These are phyloP conservation scores for Backusella circina DNA, from an alignment of 192 early-diverging fungal genomes.

Conservation along the genomic window DNA sequence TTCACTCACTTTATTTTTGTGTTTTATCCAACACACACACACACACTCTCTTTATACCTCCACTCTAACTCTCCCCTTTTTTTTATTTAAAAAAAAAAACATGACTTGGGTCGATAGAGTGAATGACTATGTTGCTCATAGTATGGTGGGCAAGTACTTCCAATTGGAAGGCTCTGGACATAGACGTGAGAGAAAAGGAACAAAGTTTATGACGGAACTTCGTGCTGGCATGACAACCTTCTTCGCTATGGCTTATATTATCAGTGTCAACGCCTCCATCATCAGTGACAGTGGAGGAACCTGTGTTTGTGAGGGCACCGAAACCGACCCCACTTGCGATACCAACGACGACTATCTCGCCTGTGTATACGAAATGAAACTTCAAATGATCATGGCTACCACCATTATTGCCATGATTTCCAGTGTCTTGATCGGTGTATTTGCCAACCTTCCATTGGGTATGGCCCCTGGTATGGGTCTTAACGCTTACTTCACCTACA, in stretches of 20 bases:
- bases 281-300: slow-evolving; percentile 74
- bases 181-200: slow-evolving; percentile 52
- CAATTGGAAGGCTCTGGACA: slow-evolving; percentile 59
- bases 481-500: slow-evolving; percentile 83
- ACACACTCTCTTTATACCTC: background rate
- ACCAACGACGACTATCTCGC: slow-evolving; percentile 54
- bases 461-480: slow-evolving; percentile 82
- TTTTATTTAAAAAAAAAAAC: background rate
- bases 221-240: slow-evolving; percentile 62
- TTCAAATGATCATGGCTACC: slow-evolving; percentile 74
- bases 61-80: background rate
- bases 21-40: too few relatives aligned
- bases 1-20: too few relatives aligned
- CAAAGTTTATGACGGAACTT: slow-evolving; percentile 63
- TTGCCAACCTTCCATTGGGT: slow-evolving; percentile 76
- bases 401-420: slow-evolving; percentile 64
- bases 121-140: slow-evolving; percentile 54
- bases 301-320: slow-evolving; percentile 63
- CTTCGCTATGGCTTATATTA: slow-evolving; percentile 56
- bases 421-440: slow-evolving; percentile 60
- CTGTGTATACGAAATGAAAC: slow-evolving; percentile 60
- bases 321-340: slow-evolving; percentile 53
- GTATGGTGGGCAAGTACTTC: slow-evolving; percentile 58
- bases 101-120: slow-evolving; percentile 51
- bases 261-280: slow-evolving; percentile 67